Evolutionary conservation across 2,329 filamentous ascomycete genomes (phyloP), one percentile per base, ranked within the genome.

Genomic region (Berkeleyomyces rouxiae): DNA sequence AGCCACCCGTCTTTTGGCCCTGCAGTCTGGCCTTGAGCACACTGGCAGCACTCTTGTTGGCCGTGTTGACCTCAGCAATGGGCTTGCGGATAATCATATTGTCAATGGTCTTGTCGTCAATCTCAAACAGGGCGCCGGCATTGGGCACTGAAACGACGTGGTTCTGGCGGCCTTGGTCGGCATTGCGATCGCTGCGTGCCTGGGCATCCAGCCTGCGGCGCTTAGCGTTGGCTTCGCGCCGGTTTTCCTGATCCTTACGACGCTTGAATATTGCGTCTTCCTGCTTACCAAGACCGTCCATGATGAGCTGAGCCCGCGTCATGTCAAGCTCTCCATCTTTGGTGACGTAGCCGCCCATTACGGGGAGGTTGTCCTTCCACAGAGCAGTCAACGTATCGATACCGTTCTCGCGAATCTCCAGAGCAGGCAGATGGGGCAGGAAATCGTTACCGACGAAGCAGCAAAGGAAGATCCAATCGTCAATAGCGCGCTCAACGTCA

Each of bases 391-490:
- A 78, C 0, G 91, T 95, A 71, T 99, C 92, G 70, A 99, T 99
- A 58, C 92, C 92, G 71, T 96, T 91, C 70, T 99, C 93, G 65
- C 93, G 84, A 72, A 99, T 97, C 72, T 97, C 93, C 64, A 99
- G 80, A 69, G 92, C 95, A n/a, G 93, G 93, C 64, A 99, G 78
- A 78, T 99, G 93, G 59, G 93, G 93, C 68, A 99, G 76, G 76
- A 99, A 99, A 77, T 99, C 95, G 74, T 99, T 99, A 67, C 92
- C 92, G 63, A 97, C 92, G 72, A 97, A 97, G 76, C 95, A 97
- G 75, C 92, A 97, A 84, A 97, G 93, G 73, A 97, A 97, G 11
- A 97, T 90, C 93, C 92, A 97, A 71, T 97, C 92, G 73, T 97
- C 93, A 64, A 97, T 82, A 36, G 91, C 91, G 67, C 93, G 85